Evolutionary conservation across 495 filamentous ascomycete species (phyloP), one percentile per base, ranked within the genome.

Genomic region (Hypomontagnella submonticulosa): DNA sequence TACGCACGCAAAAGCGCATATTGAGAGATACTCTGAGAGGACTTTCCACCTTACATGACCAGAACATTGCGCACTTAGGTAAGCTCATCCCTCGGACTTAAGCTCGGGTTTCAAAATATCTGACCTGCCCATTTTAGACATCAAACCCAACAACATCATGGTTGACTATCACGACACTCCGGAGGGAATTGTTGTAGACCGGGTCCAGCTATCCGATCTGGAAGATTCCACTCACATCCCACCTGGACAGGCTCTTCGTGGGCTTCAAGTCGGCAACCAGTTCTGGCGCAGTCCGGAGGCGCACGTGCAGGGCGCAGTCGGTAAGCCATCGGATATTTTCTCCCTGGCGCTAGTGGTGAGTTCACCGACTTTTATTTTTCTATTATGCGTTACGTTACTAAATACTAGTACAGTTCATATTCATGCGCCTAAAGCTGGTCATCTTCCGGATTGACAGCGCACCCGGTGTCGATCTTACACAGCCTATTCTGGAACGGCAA

Each of bases 61-160:
- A 75, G 61, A 76, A 83, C 63, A 79, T 83, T 57, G 78, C 81
- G 23, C 80, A 83, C 68, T 75, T 72, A 49, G 79, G 79, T 79
- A 62, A 52, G 34, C 41, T 44, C 12, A 6, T 32, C 47, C 51
- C 19, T 52, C 59, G 59, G 65, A 63, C 66, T 71, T 43, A 38
- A 57, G 43, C 34, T 8, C 36, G 44, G 46, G 57, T 16, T 1
- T 46, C 32, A 32, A 19, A n/a, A 18, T n/a, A 37, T 27, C 52
- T 62, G 18, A 66, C 47, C 19, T 55, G 13, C 27, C 16, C 30
- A 3, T 60, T 10, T 1, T 10, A 76, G 76, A 78, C 56, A 75
- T 78, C 46, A 78, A 76, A 27, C 69, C 74, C 15, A 78, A 76
- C 54, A 78, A 76, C 43, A 76, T 77, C 30, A 71, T 78, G 57